Percentiles rank a stretch among this genome's conserved stretches.
phyloP scores from a whole-genome alignment of 2,329 filamentous ascomycete genomes.

The Paecilomyces sp. region DNA sequence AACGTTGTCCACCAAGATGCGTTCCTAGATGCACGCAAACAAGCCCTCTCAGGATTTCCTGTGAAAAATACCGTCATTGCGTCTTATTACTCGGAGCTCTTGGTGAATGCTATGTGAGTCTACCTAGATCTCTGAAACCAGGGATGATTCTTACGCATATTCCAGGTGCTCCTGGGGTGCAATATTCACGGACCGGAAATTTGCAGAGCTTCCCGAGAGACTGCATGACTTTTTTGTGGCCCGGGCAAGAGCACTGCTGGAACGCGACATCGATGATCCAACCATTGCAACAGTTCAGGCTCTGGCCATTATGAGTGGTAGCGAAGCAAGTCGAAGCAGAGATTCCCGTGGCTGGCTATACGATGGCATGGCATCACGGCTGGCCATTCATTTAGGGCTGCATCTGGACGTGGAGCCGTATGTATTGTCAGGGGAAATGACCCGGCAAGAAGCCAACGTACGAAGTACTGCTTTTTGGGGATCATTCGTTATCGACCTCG shows the following conservation, averaged over 20 bases:
- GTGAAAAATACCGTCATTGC: not conserved
- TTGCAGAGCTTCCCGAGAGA: slow-evolving; percentile 2
- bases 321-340: slow-evolving; percentile 27
- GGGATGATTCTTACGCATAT: not conserved
- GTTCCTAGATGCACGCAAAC: slow-evolving; percentile 7
- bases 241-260: slow-evolving; percentile 15
- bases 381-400: slow-evolving; percentile 26
- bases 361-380: slow-evolving; percentile 27
- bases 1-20: slow-evolving; percentile 24
- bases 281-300: slow-evolving; percentile 35
- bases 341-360: slow-evolving; percentile 34
- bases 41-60: not conserved
- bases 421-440: slow-evolving; percentile 14
- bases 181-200: slow-evolving; percentile 6
- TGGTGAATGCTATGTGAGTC: slow-evolving; percentile 10
- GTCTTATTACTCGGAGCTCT: slow-evolving; percentile 7
- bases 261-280: slow-evolving; percentile 34
- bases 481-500: slow-evolving; percentile 19
- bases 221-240: slow-evolving; percentile 7
- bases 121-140: not conserved
- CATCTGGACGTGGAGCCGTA: slow-evolving; percentile 14
- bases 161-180: slow-evolving; percentile 10
- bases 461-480: slow-evolving; percentile 24
- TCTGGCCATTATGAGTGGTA: slow-evolving; percentile 29
- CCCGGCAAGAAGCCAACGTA: slow-evolving; percentile 16